phyloP scores from a whole-genome alignment of 495 filamentous ascomycete genomes.

The Sporormia fimetaria region DNA sequence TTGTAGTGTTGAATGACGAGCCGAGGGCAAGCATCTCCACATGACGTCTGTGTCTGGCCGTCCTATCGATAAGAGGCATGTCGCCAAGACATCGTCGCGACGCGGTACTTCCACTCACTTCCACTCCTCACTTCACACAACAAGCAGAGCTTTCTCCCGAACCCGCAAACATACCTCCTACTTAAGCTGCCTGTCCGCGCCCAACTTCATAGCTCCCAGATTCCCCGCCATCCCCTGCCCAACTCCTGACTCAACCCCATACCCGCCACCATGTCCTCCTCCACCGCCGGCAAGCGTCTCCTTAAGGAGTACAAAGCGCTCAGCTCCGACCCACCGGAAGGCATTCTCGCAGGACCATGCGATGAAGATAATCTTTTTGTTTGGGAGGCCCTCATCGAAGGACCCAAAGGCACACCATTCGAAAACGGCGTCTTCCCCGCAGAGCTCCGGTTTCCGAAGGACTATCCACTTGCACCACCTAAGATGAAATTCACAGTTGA shows the following conservation, averaged over 20 bases:
- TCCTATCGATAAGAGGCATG: neutral
- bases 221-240: neutral
- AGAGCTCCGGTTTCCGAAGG: slow-evolving; percentile 86
- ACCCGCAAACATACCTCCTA: neutral
- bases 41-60: too few relatives aligned
- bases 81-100: neutral
- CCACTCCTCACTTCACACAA: neutral
- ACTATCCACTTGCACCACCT: slow-evolving; percentile 88
- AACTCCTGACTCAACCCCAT: too few relatives aligned
- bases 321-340: slow-evolving; percentile 73
- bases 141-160: too few relatives aligned
- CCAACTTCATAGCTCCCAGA: neutral
- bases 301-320: slow-evolving; percentile 93
- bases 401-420: slow-evolving; percentile 89
- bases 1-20: neutral
- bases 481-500: slow-evolving; percentile 89
- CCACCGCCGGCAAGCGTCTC: slow-evolving; percentile 84
- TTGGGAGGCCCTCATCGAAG: slow-evolving; percentile 96
- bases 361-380: slow-evolving; percentile 90
- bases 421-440: slow-evolving; percentile 91
- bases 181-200: neutral
- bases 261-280: slow-evolving; percentile 44
- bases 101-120: neutral
- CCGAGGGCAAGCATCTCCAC: neutral
- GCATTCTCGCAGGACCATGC: slow-evolving; percentile 89